Evolutionary conservation across 2,329 filamentous ascomycete species (phyloP), one percentile per base, ranked within the genome.

Genomic region (Colletotrichum tamarilloi): DNA sequence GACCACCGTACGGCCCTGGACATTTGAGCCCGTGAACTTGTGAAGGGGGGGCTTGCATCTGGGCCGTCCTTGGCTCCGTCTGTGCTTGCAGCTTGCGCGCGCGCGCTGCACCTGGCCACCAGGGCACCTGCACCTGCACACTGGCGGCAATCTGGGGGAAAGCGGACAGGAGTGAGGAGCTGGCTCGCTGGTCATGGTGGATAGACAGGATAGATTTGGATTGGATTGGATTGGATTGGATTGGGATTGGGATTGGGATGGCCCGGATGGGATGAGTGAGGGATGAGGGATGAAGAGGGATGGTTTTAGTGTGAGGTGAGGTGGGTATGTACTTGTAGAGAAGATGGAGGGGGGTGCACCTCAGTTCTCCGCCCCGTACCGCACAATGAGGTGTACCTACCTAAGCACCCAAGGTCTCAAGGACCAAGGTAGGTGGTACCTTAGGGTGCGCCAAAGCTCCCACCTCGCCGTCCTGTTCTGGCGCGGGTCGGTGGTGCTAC

Each of bases 61-160:
- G 69, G 65, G 69, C 73, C 62, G 71, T 68, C 57, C 73, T 74
- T 74, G 66, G 70, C 71, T 69, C 72, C 60, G 72, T 74, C 72
- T 72, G 72, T 74, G 73, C 73, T 49, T 69, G 67, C 53, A 62
- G 72, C 60, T 74, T 64, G 60, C 64, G 14, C 38, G 38, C 42
- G 42, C 42, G 42, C 42, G 38, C 5, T 42, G 42, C 42, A 49
- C 42, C 19, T n/a, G 38, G 38, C 14, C 38, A 42, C 38, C 14
- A 42, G 38, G 38, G 38, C 38, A 42, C 14, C 38, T 42, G 38
- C 38, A 42, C 38, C 14, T 42, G 42, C 42, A 49, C 19, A 49
- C 57, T 72, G 64, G 73, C 62, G 73, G 60, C 65, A 73, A 74
- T 74, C 74, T 67, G 64, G 73, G 66, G 73, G 74, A 62, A 67